A percentile compares a stretch with the other conserved stretches of the same genome.
Evolutionary conservation across 148 eudicot genomes (phyloP).

Genomic region (Polygonum aviculare): DNA sequence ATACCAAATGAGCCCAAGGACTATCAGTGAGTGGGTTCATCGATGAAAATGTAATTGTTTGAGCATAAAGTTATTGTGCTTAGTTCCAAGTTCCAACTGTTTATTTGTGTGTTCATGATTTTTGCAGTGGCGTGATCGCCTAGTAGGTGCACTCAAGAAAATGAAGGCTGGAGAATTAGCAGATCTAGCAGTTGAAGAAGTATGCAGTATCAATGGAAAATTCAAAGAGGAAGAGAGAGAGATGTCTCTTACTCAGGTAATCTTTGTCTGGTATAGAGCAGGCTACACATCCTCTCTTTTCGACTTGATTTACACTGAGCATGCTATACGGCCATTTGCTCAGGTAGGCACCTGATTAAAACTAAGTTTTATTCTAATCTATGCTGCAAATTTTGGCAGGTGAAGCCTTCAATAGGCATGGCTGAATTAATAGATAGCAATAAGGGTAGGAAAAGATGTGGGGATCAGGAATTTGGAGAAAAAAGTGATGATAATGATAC

Average conservation of each 20-base stretch:
- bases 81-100: background rate
- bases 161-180: slow-evolving; percentile 53
- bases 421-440: slow-evolving; percentile 22
- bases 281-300: background rate
- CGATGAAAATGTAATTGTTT: background rate
- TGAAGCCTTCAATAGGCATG: slow-evolving; percentile 31
- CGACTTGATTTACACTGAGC: background rate
- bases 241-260: slow-evolving; percentile 33
- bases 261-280: background rate
- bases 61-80: background rate
- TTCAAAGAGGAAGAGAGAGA: slow-evolving; percentile 32
- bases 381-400: slow-evolving; percentile 35
- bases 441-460: slow-evolving; percentile 62
- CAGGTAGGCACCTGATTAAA: background rate
- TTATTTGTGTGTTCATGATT: slow-evolving; percentile 7
- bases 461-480: slow-evolving; percentile 33
- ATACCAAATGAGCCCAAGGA: background rate
- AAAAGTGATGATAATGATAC: slow-evolving; percentile 42
- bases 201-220: slow-evolving; percentile 34
- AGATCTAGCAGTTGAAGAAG: slow-evolving; percentile 33
- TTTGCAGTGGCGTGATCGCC: slow-evolving; percentile 85
- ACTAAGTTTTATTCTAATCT: background rate
- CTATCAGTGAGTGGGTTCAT: background rate
- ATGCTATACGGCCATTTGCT: too few relatives aligned
- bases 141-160: slow-evolving; percentile 68